A percentile compares a stretch with the other conserved stretches of the same genome.
Evolutionary conservation across 2,329 filamentous ascomycete genomes (phyloP).

Genomic region (Fusarium albosuccineum): DNA sequence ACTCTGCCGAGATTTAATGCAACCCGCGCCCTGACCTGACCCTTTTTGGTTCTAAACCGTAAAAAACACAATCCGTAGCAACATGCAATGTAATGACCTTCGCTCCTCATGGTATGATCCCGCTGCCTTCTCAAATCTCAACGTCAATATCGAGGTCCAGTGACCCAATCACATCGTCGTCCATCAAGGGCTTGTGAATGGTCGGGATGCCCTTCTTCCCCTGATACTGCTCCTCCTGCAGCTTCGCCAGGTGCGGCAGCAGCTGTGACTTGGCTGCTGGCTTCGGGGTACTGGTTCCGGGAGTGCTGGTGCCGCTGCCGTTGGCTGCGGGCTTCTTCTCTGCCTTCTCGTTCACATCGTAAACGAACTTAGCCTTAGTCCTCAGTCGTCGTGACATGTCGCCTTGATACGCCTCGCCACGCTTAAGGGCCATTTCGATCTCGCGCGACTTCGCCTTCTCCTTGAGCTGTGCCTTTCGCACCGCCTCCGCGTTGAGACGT

Average conservation of each 20-base stretch:
- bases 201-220: slow-evolving; percentile 73
- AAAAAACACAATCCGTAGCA: slow-evolving; percentile 1
- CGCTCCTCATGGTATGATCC: slow-evolving; percentile 19
- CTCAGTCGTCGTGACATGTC: slow-evolving; percentile 73
- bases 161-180: slow-evolving; percentile 91
- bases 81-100: slow-evolving; percentile 8
- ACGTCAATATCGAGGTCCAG: slow-evolving; percentile 94
- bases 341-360: slow-evolving; percentile 68
- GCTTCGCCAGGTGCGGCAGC: slow-evolving; percentile 66
- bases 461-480: slow-evolving; percentile 89
- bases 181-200: slow-evolving; percentile 84
- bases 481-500: slow-evolving; percentile 84
- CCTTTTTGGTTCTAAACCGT: slow-evolving; percentile 25
- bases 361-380: slow-evolving; percentile 76
- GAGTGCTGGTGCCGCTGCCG: slow-evolving; percentile 63
- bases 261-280: slow-evolving; percentile 56
- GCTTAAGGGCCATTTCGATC: slow-evolving; percentile 71
- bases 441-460: slow-evolving; percentile 76
- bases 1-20: slow-evolving; percentile 14
- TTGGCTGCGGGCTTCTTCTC: slow-evolving; percentile 65
- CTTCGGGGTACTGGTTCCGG: slow-evolving; percentile 67
- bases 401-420: slow-evolving; percentile 71
- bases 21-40: slow-evolving; percentile 11
- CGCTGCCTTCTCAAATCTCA: slow-evolving; percentile 72
- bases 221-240: slow-evolving; percentile 64